Base-by-base conservation (phyloP, 83 land plant genomes). In the Picea abies region DNA sequence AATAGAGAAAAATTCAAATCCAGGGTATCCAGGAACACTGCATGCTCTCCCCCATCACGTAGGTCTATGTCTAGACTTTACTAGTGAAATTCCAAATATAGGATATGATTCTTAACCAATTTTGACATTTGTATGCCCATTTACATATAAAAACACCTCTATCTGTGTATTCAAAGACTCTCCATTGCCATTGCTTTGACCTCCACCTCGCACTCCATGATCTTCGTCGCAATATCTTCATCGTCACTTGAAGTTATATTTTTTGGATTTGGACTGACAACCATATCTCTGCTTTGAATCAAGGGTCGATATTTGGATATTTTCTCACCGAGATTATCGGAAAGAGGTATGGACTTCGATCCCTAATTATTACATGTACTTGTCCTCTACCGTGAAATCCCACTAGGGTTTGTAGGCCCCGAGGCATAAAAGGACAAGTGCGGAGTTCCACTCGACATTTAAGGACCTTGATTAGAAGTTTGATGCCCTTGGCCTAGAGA, bases 241-340 rank as follows among this genome's bases (percentile, higher is more conserved):
- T 26, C 37, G n/a, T 35, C 70, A 16, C 70, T 67, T 29, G 70
- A 67, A 67, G 70, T 35, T 7, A 35, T 35, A 67, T 29, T 11
- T 68, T 68, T 68, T 29, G 6, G 39, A 19, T 68, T 32, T 68
- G 72, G 72, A 29, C 72, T 37, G 20, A 68, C 72, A 5, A 37
- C 41, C 72, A 68, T 68, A 0, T 87, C 89, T 11, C 89, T 89
- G 81, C 88, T 85, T 62, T 71, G 84, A 4, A 5, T 4, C 44
- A 4, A 0, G 60, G 94, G 91, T 44, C 94, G 88, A 60, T 90
- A 89, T 32, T 83, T 84, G 19, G 90, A 68, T 10, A 19, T 37
- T 12, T 25, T 56, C 22, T 16, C 35, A 20, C 63, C 32, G 19
- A 72, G 77, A 70, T 75, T 70, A 22, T 29, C 17, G 12, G 63